Base-by-base conservation (phyloP, 2,329 filamentous ascomycete genomes). In the Penicillium sp. region DNA sequence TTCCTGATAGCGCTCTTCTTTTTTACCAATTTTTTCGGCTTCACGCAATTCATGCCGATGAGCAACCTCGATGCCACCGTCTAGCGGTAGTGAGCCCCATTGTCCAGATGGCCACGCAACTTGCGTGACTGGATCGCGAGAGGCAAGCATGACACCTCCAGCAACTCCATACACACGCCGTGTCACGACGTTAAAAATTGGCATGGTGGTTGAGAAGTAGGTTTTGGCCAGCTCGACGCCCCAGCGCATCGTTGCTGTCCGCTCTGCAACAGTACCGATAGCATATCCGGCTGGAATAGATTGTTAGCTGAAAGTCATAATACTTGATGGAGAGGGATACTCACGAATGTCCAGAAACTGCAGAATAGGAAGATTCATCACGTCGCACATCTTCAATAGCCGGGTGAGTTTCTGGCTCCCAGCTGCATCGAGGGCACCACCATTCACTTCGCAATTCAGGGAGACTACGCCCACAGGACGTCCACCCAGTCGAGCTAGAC, bases 61-160 rank as follows among this genome's bases (percentile, higher is more conserved):
- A 0, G 72, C 77, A 6, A 80, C 78, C 48, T 82, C 77, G 22
- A 82, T 80, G 0, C 79, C 79, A 2, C 78, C 79, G 37, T 79
- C 76, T 0, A 82, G 61, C 0, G 79, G 79, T 4, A 82, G 55
- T 9, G 72, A 77, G 0, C 77, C 77, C 76, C 77, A 82, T 47
- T 77, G 69, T 0, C 78, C 77, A 23, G 70, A 75, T 0, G 79
- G 79, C 79, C 79, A 82, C 4, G 76, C 76, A 9, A 82, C 70
- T 30, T 77, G 70, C 66, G 75, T 74, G 18, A 74, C 65, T 0
- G 79, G 78, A 38, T 81, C 75, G 11, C 79, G 70, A 35, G 71
- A 76, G 30, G 79, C 77, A 0, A 80, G 61, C 77, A 82, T 82
- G 11, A 82, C 64, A 0, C 76, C 78, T 0, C 79, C 79, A 1